Percentiles rank a stretch among this genome's conserved stretches.
Evolutionary conservation across 1,284 basidiomycete genomes (phyloP).

Genomic region (Farysia itapuensis): DNA sequence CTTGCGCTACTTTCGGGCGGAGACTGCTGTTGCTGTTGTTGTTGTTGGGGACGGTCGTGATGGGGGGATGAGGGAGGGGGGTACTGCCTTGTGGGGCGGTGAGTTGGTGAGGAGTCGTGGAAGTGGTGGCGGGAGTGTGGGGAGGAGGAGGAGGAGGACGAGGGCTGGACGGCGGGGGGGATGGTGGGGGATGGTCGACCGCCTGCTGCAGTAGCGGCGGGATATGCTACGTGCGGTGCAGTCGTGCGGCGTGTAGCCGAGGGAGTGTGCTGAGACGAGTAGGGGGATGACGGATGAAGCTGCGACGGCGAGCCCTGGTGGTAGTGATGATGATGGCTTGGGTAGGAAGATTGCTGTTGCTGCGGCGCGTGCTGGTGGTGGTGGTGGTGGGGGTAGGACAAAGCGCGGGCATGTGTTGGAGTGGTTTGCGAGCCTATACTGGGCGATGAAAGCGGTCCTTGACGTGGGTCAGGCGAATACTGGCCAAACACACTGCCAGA

Average conservation of each 20-base stretch:
- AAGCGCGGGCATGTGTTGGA: conserved; percentile 19
- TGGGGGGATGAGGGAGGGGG: too few species aligned
- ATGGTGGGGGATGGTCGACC: conserved; percentile 17
- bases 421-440: conserved; percentile 7
- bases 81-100: too few species aligned
- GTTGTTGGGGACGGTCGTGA: background rate
- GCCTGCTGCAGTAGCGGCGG: too few species aligned
- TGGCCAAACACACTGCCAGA: conserved; percentile 27
- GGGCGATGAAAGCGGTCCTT: conserved; percentile 2
- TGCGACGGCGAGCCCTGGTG: too few species aligned
- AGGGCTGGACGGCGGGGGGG: conserved; percentile 15
- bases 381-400: conserved; percentile 29
- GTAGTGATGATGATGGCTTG: too few species aligned
- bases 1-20: conserved; percentile 16
- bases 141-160: background rate
- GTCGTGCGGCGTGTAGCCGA: too few species aligned
- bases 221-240: too few species aligned
- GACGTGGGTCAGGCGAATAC: conserved; percentile 11
- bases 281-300: conserved; percentile 2
- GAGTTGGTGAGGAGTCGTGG: background rate
- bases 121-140: background rate
- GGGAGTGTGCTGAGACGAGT: conserved; percentile 8
- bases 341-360: too few species aligned
- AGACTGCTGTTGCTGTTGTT: background rate
- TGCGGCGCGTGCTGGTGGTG: too few species aligned